These are phyloP conservation scores for Andrographis paniculata DNA, from an alignment of 305 asterid genomes.

Conservation along the genomic window DNA sequence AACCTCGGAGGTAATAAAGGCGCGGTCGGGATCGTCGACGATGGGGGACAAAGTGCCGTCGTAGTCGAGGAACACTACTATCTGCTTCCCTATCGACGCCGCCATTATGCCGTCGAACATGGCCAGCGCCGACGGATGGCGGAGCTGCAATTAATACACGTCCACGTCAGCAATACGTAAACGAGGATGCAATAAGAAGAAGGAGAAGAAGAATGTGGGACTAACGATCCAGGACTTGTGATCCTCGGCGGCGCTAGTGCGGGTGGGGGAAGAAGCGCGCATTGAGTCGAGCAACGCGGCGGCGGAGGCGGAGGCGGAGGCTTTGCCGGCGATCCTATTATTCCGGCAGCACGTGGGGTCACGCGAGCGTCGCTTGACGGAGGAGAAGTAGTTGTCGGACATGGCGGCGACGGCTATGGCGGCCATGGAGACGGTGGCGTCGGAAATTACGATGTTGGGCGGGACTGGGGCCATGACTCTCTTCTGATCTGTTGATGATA, in stretches of 20 bases:
- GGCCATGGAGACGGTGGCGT: slow-evolving; percentile 30
- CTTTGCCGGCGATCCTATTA: slow-evolving; percentile 26
- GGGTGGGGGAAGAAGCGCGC: slow-evolving; percentile 79
- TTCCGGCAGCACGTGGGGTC: too few species aligned
- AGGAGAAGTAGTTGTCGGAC: slow-evolving; percentile 13
- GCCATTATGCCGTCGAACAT: slow-evolving; percentile 50
- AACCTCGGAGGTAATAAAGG: slow-evolving; percentile 71
- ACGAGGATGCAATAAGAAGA: too few species aligned
- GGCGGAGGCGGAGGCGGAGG: not conserved
- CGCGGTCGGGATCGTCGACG: slow-evolving; percentile 74
- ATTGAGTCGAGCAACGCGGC: slow-evolving; percentile 66
- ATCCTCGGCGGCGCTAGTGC: slow-evolving; percentile 37
- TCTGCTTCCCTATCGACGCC: slow-evolving; percentile 57
- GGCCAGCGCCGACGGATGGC: slow-evolving; percentile 68
- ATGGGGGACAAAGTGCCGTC: slow-evolving; percentile 90
- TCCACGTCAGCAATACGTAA: slow-evolving; percentile 4
- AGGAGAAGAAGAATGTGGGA: not conserved
- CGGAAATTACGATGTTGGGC: slow-evolving; percentile 38
- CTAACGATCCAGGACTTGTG: slow-evolving; percentile 60
- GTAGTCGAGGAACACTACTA: slow-evolving; percentile 69
- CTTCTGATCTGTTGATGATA: too few species aligned
- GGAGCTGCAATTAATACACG: slow-evolving; percentile 28
- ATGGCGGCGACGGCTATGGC: slow-evolving; percentile 34
- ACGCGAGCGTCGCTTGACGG: too few species aligned
- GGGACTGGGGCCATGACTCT: too few species aligned